Evolutionary conservation across 768 basidiomycete species (phyloP).

Genomic region (Mycena amicta): DNA sequence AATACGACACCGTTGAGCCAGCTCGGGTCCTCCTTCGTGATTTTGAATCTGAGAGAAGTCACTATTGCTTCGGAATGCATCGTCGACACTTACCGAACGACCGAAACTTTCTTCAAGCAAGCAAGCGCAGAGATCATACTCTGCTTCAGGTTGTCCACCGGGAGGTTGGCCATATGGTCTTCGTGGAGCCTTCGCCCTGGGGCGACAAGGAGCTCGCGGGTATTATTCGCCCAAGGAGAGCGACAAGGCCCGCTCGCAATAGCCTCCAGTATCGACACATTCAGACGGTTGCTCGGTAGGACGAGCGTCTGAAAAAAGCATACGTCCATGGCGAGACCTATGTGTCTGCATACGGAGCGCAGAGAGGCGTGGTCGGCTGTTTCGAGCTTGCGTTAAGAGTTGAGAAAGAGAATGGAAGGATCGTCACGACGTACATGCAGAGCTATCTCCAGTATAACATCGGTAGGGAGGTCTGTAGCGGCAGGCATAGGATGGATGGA

Average conservation of each 20-base stretch:
- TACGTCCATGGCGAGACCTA: not conserved
- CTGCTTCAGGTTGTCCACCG: not conserved
- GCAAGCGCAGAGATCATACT: not conserved
- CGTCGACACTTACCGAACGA: not conserved
- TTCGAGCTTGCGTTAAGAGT: not conserved
- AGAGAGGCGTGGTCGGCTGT: not conserved
- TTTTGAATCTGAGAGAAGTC: not conserved
- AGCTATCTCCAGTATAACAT: too few species aligned
- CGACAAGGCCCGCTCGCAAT: not conserved
- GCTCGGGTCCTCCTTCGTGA: not conserved
- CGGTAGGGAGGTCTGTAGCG: too few species aligned
- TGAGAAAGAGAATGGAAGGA: too few species aligned
- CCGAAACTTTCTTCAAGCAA: not conserved
- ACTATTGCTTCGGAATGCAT: not conserved
- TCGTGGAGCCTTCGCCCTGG: not conserved
- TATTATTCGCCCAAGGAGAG: not conserved
- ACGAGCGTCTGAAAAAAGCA: not conserved
- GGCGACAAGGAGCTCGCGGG: not conserved
- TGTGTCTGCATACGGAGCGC: not conserved
- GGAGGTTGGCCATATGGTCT: not conserved
- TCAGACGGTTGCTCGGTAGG: not conserved
- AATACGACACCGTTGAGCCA: not conserved
- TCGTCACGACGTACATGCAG: too few species aligned
- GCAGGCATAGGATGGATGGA: too few species aligned
- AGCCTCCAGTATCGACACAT: not conserved